A percentile compares a stretch with the other conserved stretches of the same genome.
These are phyloP conservation scores for Panicum hallii DNA, from an alignment of 202 grass and related monocot species.

Conservation along the genomic window DNA sequence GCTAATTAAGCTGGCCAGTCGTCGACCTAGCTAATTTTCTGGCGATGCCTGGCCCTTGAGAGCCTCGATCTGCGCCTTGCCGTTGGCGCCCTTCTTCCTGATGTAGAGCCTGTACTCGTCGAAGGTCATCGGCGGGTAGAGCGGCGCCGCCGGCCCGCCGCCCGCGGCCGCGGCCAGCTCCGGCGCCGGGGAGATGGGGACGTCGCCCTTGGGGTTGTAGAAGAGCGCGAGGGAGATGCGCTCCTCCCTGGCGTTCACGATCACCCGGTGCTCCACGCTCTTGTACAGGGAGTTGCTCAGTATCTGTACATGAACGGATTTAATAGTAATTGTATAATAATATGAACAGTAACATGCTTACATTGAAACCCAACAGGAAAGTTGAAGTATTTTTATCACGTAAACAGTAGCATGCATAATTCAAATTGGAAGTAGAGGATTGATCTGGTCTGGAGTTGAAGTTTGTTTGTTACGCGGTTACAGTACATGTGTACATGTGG, in stretches of 20 bases:
- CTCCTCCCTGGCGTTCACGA: constrained; percentile 65
- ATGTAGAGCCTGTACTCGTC: constrained; percentile 69
- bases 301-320: constrained; percentile 46
- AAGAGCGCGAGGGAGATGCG: constrained; percentile 86
- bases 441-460: not conserved
- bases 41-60: constrained; percentile 51
- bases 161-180: constrained; percentile 60
- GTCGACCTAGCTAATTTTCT: not conserved
- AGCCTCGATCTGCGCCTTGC: constrained; percentile 78
- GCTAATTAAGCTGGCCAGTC: no score
- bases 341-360: not conserved
- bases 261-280: constrained; percentile 90
- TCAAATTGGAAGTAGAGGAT: no score
- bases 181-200: constrained; percentile 57
- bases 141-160: constrained; percentile 45
- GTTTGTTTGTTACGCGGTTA: not conserved
- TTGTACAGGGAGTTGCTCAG: constrained; percentile 75
- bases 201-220: constrained; percentile 75
- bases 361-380: not conserved
- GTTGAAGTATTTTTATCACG: not conserved
- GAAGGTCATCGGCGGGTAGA: constrained; percentile 85
- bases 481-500: no score
- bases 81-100: constrained; percentile 71
- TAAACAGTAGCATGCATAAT: not conserved
- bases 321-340: not conserved